Percentiles rank a stretch among this genome's conserved stretches.
Conservation (phyloP, 2,329 filamentous ascomycete species). For the Diaporthe vaccinii region DNA sequence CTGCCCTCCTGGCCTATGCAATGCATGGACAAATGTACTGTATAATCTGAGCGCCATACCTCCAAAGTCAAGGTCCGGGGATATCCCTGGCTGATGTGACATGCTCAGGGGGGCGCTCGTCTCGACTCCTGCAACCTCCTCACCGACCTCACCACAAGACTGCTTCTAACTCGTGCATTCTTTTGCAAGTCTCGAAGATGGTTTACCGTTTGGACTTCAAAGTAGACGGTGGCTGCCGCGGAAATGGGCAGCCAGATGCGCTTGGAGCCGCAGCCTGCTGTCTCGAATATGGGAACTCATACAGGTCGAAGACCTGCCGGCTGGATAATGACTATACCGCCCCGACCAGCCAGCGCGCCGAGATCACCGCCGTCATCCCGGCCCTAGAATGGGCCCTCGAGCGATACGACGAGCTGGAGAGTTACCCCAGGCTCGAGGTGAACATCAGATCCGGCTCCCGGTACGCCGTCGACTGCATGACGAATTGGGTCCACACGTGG, state of each 20-base stretch:
- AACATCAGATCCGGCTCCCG: neutral
- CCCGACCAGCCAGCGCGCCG: neutral
- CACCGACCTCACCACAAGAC: neutral
- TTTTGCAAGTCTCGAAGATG: neutral
- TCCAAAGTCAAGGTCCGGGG: neutral
- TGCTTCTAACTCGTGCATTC: neutral
- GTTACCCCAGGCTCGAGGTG: neutral
- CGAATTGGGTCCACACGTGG: neutral
- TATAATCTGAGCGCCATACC: neutral
- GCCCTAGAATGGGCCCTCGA: neutral
- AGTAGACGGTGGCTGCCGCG: neutral
- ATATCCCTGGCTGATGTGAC: neutral
- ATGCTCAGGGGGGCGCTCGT: neutral
- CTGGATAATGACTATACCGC: neutral
- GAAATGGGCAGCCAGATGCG: neutral
- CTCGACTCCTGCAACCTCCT: neutral
- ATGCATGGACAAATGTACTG: neutral
- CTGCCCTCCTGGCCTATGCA: neutral
- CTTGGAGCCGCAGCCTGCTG: neutral
- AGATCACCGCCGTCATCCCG: neutral
- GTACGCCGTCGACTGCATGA: slow-evolving; percentile 8
- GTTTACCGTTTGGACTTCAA: neutral
- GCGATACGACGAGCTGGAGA: neutral
- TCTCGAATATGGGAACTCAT: neutral
- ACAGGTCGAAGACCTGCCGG: neutral